Evolutionary conservation across 208 protist genomes (phyloP), one percentile per base, ranked within the genome.

Genomic region (Trypanosomatidae sp.): DNA sequence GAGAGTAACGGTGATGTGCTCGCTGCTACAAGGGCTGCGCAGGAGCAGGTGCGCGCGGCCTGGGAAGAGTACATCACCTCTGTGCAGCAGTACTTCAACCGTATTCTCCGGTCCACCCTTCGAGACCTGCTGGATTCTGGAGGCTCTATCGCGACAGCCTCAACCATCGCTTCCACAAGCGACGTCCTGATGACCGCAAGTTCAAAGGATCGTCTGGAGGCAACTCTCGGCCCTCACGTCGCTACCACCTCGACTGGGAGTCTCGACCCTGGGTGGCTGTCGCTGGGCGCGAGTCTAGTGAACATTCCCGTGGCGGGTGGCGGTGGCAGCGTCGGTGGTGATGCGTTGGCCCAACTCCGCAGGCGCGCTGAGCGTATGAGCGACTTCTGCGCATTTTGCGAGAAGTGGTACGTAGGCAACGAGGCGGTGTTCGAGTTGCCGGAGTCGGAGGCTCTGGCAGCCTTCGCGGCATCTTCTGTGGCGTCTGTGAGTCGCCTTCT

Each of bases 401-500:
- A 94, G 33, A 90, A 90, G 77, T 95, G 87, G 84, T 91, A 89
- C 75, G 25, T 79, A 9, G 60, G 78, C 19, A 86, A 93, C 73
- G 90, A 97, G 79, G 44, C 19, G 0, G 69, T 77, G 36, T 88
- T 97, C 58, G 69, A 86, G 28, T 69, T 97, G 62, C 79, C 80
- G 43, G 28, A 82, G 22, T 71, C 85, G 43, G 79, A 84, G 60
- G 77, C 62, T 58, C 50, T 94, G 44, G 90, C 80, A 10, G n/a
- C 44, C 25, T 12, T 95, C 10, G 83, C 84, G 1, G 73, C 68
- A 12, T 49, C 74, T 1, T 81, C 84, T 36, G 58, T 97, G n/a
- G 64, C 83, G 28, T 95, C 90, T 15, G 84, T 85, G 17, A 97
- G 93, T 66, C 80, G 83, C 13, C 82, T 95, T 55, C 78, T 93